Conservation (phyloP, 2,329 filamentous ascomycete genomes). For the Passalora sequoiae region DNA sequence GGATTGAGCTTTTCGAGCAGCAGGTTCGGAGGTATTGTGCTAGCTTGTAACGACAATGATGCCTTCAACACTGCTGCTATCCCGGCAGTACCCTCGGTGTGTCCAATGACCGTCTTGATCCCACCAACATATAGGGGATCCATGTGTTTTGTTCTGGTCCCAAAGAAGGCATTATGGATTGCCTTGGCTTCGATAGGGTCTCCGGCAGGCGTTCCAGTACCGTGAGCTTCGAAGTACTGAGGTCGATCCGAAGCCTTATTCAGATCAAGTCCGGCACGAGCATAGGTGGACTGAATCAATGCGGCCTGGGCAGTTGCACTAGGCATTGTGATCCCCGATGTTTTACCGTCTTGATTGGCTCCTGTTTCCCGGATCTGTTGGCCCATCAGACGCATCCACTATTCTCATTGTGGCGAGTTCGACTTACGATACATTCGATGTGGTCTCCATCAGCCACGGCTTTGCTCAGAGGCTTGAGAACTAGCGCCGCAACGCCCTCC, state of each 20-base stretch:
- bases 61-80: slow-evolving; percentile 20
- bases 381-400: too few relatives aligned
- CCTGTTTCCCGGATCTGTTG: slow-evolving; percentile 36
- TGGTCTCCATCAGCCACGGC: slow-evolving; percentile 47
- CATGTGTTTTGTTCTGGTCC: not conserved
- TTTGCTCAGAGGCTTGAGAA: slow-evolving; percentile 48
- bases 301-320: slow-evolving; percentile 34
- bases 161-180: slow-evolving; percentile 2
- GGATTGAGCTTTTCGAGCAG: slow-evolving; percentile 23
- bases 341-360: slow-evolving; percentile 36
- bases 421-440: slow-evolving; percentile 41
- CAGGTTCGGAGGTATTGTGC: slow-evolving; percentile 18
- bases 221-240: slow-evolving; percentile 28
- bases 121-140: slow-evolving; percentile 16
- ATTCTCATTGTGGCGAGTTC: too few relatives aligned
- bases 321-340: slow-evolving; percentile 39
- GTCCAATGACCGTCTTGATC: slow-evolving; percentile 21
- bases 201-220: slow-evolving; percentile 26
- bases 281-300: slow-evolving; percentile 37
- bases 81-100: slow-evolving; percentile 17
- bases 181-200: slow-evolving; percentile 13
- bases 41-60: slow-evolving; percentile 20
- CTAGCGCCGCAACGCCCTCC: slow-evolving; percentile 49
- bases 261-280: slow-evolving; percentile 32
- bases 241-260: slow-evolving; percentile 35